These are phyloP conservation scores for Aspergillus tanneri DNA, from an alignment of 2,329 filamentous ascomycete genomes.

Conservation along the genomic window DNA sequence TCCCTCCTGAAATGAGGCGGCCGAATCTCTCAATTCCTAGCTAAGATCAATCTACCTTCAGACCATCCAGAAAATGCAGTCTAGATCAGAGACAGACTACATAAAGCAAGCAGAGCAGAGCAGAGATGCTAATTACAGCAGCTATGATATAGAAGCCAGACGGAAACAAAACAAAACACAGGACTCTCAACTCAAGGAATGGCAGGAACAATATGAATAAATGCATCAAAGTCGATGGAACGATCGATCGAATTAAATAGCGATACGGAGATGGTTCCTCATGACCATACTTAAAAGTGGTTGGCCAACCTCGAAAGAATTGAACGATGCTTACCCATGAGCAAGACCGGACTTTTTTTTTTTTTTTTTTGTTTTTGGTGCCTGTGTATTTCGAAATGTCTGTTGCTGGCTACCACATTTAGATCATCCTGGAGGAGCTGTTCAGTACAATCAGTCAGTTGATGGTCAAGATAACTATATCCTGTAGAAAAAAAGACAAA, in stretches of 20 bases:
- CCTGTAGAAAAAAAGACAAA: conserved; percentile 46
- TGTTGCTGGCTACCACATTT: too few relatives aligned
- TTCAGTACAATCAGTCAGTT: too few relatives aligned
- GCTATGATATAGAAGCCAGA: conserved; percentile 10
- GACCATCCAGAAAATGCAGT: too few relatives aligned
- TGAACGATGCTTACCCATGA: conserved; percentile 26
- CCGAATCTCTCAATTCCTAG: conserved; percentile 45
- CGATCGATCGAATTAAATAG: conserved; percentile 27
- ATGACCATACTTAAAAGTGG: conserved; percentile 43
- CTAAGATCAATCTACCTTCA: conserved; percentile 34
- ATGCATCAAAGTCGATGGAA: too few relatives aligned
- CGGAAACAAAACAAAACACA: conserved; percentile 11
- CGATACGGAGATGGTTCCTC: conserved; percentile 29
- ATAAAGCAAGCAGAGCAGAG: conserved; percentile 15
- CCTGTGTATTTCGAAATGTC: not conserved
- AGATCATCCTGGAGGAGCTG: conserved; percentile 1
- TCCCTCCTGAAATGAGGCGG: conserved; percentile 48
- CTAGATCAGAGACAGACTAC: too few relatives aligned
- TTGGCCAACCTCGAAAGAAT: conserved; percentile 51
- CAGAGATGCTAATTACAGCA: conserved; percentile 9
- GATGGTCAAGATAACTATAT: not conserved
- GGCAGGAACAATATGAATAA: conserved; percentile 17
- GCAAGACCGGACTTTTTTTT: conserved; percentile 23
- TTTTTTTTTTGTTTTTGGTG: conserved; percentile 33
- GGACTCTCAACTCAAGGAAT: conserved; percentile 19